A percentile compares a stretch with the other conserved stretches of the same genome.
Conservation (phyloP, 2,329 filamentous ascomycete species). For the Aureobasidium sp. region DNA sequence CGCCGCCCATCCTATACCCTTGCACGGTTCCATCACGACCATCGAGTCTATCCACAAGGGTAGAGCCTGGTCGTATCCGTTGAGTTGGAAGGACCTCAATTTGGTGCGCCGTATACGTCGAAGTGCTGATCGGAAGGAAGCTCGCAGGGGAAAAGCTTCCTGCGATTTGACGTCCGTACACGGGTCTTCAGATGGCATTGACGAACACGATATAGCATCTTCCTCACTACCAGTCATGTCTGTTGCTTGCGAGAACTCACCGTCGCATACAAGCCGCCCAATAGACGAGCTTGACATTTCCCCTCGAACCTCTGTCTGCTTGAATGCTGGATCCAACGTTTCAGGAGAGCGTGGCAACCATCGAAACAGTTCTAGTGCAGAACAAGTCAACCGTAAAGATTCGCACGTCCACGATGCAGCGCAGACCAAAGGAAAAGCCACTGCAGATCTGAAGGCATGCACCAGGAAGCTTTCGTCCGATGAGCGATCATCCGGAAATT, state of each 20-base stretch:
- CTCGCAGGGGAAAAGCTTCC: constrained; percentile 5
- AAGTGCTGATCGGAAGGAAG: not conserved
- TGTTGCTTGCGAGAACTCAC: not conserved
- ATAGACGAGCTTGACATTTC: not conserved
- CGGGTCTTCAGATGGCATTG: not conserved
- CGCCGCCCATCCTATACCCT: not conserved
- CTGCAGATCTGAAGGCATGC: not conserved
- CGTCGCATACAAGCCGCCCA: not conserved
- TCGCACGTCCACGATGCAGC: not conserved
- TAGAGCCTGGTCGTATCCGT: constrained; percentile 1
- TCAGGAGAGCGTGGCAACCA: not conserved
- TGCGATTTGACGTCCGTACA: not conserved
- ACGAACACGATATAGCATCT: not conserved
- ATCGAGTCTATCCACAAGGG: not conserved
- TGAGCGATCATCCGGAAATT: not conserved
- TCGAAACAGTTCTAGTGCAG: not conserved
- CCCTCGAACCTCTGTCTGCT: not conserved
- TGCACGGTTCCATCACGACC: constrained; percentile 3
- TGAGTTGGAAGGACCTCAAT: not conserved
- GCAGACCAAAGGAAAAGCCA: not conserved
- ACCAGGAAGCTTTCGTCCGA: not conserved
- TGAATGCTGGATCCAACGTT: not conserved
- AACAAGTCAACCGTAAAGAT: constrained; percentile 8
- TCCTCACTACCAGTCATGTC: not conserved
- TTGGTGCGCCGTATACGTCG: not conserved